Conservation (phyloP, 352 stramenopile species). For the Phytophthora cryptogea region DNA sequence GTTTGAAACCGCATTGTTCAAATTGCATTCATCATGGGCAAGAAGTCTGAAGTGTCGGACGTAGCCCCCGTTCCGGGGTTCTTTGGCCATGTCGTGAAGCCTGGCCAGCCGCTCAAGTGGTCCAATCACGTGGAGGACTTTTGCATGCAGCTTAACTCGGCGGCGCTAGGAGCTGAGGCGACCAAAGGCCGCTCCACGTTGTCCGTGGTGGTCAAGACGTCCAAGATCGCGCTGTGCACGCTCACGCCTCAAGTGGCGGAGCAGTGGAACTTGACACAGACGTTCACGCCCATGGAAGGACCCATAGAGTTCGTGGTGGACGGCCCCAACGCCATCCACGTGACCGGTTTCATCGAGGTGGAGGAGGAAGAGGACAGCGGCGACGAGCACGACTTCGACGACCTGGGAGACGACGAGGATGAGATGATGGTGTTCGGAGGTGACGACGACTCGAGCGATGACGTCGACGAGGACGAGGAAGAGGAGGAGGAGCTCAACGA, state of each 20-base stretch:
- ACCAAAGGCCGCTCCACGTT: slow-evolving; percentile 71
- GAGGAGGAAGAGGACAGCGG: slow-evolving; percentile 73
- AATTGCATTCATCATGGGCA: slow-evolving; percentile 24
- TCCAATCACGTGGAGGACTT: slow-evolving; percentile 78
- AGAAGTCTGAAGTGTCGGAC: slow-evolving; percentile 34
- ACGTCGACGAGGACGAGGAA: slow-evolving; percentile 33
- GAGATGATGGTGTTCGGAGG: slow-evolving; percentile 74
- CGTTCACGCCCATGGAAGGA: slow-evolving; percentile 78
- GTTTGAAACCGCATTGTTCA: slow-evolving; percentile 9
- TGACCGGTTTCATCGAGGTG: slow-evolving; percentile 83
- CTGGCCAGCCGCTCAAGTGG: slow-evolving; percentile 70
- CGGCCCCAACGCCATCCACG: slow-evolving; percentile 76
- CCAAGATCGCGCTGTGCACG: slow-evolving; percentile 78
- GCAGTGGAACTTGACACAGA: slow-evolving; percentile 81
- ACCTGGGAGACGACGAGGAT: slow-evolving; percentile 48
- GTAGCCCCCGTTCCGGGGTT: slow-evolving; percentile 72
- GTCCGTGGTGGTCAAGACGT: slow-evolving; percentile 66
- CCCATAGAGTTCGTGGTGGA: slow-evolving; percentile 73
- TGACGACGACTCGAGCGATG: slow-evolving; percentile 38
- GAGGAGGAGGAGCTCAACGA: slow-evolving; percentile 54
- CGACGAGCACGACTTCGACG: slow-evolving; percentile 58
- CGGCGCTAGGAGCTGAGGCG: slow-evolving; percentile 63
- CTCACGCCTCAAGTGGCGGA: slow-evolving; percentile 60
- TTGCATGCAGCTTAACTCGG: slow-evolving; percentile 76
- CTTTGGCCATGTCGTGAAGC: slow-evolving; percentile 74